A percentile compares a stretch with the other conserved stretches of the same genome.
Evolutionary conservation across 306 rosid genomes (phyloP).

Genomic region (Senna siamea): DNA sequence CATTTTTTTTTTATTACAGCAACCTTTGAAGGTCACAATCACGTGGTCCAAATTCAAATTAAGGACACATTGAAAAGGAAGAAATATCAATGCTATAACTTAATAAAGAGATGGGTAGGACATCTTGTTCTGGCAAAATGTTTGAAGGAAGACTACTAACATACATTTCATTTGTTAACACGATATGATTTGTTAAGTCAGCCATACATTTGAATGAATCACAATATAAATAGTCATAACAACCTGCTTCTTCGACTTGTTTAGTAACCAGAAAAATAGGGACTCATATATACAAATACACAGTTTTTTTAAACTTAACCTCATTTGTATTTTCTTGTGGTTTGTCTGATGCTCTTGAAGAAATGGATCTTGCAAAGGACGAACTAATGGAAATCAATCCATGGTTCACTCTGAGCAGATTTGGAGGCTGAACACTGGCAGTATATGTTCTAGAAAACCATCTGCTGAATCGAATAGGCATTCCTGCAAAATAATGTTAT

Average conservation of each 20-base stretch:
- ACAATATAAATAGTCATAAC: neutral
- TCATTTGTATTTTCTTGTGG: slow-evolving; percentile 43
- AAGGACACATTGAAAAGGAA: neutral
- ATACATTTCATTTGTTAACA: neutral
- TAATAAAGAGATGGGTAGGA: neutral
- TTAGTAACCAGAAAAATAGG: neutral
- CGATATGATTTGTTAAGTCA: neutral
- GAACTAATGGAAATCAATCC: slow-evolving; percentile 35
- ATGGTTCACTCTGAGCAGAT: slow-evolving; percentile 36
- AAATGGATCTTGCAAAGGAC: slow-evolving; percentile 47
- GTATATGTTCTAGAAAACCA: slow-evolving; percentile 20
- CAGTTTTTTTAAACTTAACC: slow-evolving; percentile 22
- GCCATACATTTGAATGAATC: neutral
- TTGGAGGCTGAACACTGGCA: slow-evolving; percentile 31
- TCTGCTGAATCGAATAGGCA: slow-evolving; percentile 40
- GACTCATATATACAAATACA: neutral
- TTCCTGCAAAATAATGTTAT: slow-evolving; percentile 42
- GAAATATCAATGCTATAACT: neutral
- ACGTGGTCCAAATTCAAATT: neutral
- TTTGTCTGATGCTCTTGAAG: slow-evolving; percentile 59
- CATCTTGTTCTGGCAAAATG: neutral
- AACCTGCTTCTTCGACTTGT: neutral
- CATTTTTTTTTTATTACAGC: neutral
- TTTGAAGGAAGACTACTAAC: neutral
- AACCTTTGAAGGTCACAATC: slow-evolving; percentile 7